Evolutionary conservation across 345 rosid species (phyloP), one percentile per base, ranked within the genome.

Genomic region (Gossypium thurberi): DNA sequence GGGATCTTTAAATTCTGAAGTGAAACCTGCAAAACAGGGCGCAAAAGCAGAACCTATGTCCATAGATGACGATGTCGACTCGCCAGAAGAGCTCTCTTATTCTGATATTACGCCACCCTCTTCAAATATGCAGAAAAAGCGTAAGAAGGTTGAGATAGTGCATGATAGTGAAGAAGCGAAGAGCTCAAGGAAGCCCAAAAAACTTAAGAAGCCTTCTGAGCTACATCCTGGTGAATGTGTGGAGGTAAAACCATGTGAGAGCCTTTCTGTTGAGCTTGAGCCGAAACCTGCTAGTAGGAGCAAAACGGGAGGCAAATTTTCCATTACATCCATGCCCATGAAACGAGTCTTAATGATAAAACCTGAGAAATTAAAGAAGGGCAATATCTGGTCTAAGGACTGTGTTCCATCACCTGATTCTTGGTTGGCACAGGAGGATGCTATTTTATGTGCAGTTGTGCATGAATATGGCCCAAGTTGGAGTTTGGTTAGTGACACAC

Each of bases 351-450:
- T 93, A 69, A 84, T 78, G 84, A 89, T 96, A 84, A 93, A 85
- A 83, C 89, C 94, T 12, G 99, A 96, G 86, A 96, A 90, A 84
- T 80, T 91, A 58, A 96, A 87, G 82, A 96, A 89, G 78, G 96
- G 96, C 52, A 93, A 91, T 81, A 76, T 91, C 72, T 93, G 97
- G 96, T 90, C 95, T 11, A 93, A 89, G 77, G 99, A 93, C 73
- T 91, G 92, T 83, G 93, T 91, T 79, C 95, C 99, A 61, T 84
- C 82, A 23, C 96, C 99, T 75, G 98, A 91, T 85, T 81, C 81
- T 74, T 96, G 99, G 99, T 82, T 86, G 83, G 86, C 98, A 37
- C 98, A 88, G 79, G 99, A 96, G 86, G 99, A 96, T 85, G 98
- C 99, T 71, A 74, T 93, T 80, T 83, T 96, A 87, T 90, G 99